Base-by-base conservation (phyloP, 106 monocot genomes). In the Chionographis japonica region DNA sequence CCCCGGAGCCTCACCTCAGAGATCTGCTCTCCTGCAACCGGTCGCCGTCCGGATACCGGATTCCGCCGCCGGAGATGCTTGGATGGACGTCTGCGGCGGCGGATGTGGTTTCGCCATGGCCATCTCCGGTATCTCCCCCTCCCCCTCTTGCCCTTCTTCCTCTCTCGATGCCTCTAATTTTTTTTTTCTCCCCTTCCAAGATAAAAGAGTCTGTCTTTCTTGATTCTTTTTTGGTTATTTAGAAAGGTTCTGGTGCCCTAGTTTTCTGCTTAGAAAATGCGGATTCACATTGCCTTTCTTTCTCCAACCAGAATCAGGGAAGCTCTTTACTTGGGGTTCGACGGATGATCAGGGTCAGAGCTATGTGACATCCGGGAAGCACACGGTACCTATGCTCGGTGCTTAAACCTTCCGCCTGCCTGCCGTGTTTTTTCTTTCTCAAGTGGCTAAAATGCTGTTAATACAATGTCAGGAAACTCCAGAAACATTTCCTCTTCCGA, bases 101-200 rank as follows among this genome's bases (percentile, higher is more conserved):
- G 95, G 95, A 3, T 97, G 95, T 55, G 92, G 95, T 37, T 97
- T 97, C 68, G 95, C 95, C 49, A 89, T 97, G 95, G 92, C 95
- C 2, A 67, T 86, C 50, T 89, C 95, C 3, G 92, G 94, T 88
- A 72, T 16, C 17, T 41, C 19, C 50, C 46, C 18, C 17, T 60
- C 57, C 54, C 55, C 40, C n/a, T 20, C 35, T 50, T 55, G 46
- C 54, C 49, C 1, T 9, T 51, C 60, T 51, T 46, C 17, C 62
- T 62, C 2, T 58, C 13, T 57, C 52, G 43, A 61, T 14, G 11
- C 38, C 15, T 9, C 49, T 41, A 20, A 50, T 61, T 62, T 37
- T 39, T 62, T 19, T 68, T 17, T 55, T 55, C 53, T 66, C 37
- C 19, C 41, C 40, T 18, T 53, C 4, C 51, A 15, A 14, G 18